Evolutionary conservation across 129 eudicot species (phyloP).

Genomic region (Artemisia tridentata): DNA sequence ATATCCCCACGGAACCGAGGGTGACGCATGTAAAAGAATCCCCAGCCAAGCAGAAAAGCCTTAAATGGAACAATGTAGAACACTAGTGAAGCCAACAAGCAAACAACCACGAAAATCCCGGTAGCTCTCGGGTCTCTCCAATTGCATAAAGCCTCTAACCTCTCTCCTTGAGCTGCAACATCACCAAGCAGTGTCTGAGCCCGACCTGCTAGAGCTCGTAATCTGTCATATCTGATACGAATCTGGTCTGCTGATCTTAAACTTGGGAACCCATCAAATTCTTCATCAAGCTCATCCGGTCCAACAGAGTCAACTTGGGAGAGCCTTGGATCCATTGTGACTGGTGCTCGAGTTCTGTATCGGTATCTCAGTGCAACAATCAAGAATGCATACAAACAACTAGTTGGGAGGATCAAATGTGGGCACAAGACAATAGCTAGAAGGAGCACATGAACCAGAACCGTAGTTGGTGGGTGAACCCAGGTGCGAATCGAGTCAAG

Average conservation of each 20-base stretch:
- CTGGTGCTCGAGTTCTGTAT: constrained; percentile 52
- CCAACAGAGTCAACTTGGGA: constrained; percentile 65
- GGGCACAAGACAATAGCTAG: constrained; percentile 74
- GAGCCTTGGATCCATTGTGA: constrained; percentile 75
- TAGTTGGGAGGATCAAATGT: constrained; percentile 69
- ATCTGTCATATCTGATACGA: constrained; percentile 69
- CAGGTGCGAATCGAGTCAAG: constrained; percentile 66
- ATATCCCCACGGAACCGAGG: constrained; percentile 85
- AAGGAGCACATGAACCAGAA: constrained; percentile 66
- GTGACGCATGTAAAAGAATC: constrained; percentile 82
- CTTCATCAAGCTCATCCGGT: constrained; percentile 83
- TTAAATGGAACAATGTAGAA: constrained; percentile 79
- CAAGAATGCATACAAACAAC: constrained; percentile 71
- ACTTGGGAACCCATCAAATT: constrained; percentile 81
- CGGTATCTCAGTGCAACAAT: constrained; percentile 56
- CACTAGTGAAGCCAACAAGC: constrained; percentile 62
- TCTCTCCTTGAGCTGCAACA: constrained; percentile 84
- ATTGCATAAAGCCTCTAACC: constrained; percentile 78
- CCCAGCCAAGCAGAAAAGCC: constrained; percentile 66
- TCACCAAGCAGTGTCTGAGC: constrained; percentile 93
- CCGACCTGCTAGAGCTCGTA: constrained; percentile 78
- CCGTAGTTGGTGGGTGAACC: constrained; percentile 84
- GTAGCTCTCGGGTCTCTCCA: constrained; percentile 98
- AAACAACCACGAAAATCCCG: constrained; percentile 73
- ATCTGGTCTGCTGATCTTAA: constrained; percentile 60